A percentile compares a stretch with the other conserved stretches of the same genome.
phyloP scores from a whole-genome alignment of 2,329 filamentous ascomycete species.

The Polytolypa hystricis region DNA sequence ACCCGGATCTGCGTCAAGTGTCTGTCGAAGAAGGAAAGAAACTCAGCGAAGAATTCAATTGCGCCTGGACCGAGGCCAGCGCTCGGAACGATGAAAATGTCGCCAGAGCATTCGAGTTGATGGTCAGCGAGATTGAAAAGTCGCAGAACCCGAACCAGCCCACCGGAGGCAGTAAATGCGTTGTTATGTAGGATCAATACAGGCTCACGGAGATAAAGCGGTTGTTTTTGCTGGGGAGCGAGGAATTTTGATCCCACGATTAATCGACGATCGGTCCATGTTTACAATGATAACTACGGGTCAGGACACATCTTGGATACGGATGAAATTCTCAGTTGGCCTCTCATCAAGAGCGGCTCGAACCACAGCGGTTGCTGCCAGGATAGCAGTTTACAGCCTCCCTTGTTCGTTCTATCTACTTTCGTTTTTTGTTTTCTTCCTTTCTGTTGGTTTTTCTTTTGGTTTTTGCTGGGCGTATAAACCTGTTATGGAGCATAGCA shows the following conservation, averaged over 20 bases:
- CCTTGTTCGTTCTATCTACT: background rate
- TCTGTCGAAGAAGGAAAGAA: conserved; percentile 73
- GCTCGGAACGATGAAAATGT: conserved; percentile 94
- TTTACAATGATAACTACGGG: too few species aligned
- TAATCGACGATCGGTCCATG: too few species aligned
- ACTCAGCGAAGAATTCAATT: conserved; percentile 75
- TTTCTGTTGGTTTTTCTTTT: too few species aligned
- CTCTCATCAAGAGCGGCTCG: too few species aligned
- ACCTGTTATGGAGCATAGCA: too few species aligned
- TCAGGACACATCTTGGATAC: too few species aligned
- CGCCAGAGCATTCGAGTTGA: conserved; percentile 78
- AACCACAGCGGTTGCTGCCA: too few species aligned
- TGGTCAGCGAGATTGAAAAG: conserved; percentile 93
- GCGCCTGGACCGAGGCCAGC: conserved; percentile 89
- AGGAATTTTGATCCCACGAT: too few species aligned
- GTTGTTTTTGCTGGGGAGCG: too few species aligned
- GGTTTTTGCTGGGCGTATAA: background rate
- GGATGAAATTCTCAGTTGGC: too few species aligned
- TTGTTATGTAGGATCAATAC: conserved; percentile 66
- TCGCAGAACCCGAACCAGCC: conserved; percentile 81
- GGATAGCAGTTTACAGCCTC: too few species aligned
- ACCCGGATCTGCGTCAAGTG: conserved; percentile 87
- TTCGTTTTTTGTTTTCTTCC: background rate
- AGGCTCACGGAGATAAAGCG: too few species aligned
- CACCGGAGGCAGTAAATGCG: conserved; percentile 67